These are phyloP conservation scores for Grosmannia clavigera DNA, from an alignment of 2,329 filamentous ascomycete genomes.

Conservation along the genomic window DNA sequence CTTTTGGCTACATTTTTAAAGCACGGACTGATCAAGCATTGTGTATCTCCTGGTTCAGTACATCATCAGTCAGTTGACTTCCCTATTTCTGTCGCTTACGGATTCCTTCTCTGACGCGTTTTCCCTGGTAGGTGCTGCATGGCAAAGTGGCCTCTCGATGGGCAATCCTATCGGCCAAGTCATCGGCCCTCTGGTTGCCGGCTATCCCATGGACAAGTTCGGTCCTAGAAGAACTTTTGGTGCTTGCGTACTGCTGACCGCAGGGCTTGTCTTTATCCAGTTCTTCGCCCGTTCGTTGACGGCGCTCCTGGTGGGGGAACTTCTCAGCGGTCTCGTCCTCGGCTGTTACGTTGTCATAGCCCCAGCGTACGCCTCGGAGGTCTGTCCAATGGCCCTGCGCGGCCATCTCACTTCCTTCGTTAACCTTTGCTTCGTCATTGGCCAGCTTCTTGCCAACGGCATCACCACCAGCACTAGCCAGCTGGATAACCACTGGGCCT, in stretches of 20 bases:
- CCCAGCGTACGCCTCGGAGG: conserved; percentile 48
- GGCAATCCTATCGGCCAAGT: conserved; percentile 46
- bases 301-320: conserved; percentile 46
- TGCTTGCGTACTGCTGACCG: conserved; percentile 29
- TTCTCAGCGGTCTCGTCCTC: conserved; percentile 48
- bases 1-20: background rate
- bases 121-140: conserved; percentile 20
- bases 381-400: conserved; percentile 45
- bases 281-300: conserved; percentile 46
- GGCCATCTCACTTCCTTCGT: conserved; percentile 46
- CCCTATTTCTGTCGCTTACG: background rate
- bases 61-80: background rate
- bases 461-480: conserved; percentile 30
- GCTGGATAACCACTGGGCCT: conserved; percentile 33
- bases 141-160: conserved; percentile 36
- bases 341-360: conserved; percentile 48
- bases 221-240: conserved; percentile 33
- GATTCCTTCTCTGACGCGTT: background rate
- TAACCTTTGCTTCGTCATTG: conserved; percentile 51
- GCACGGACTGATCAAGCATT: background rate
- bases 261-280: conserved; percentile 45
- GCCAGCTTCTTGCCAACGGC: conserved; percentile 42
- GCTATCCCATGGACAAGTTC: conserved; percentile 32
- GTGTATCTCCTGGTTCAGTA: background rate
- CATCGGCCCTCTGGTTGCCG: conserved; percentile 37